Base-by-base conservation (phyloP, 805 yeast species). In the Komagataella pastoris region DNA sequence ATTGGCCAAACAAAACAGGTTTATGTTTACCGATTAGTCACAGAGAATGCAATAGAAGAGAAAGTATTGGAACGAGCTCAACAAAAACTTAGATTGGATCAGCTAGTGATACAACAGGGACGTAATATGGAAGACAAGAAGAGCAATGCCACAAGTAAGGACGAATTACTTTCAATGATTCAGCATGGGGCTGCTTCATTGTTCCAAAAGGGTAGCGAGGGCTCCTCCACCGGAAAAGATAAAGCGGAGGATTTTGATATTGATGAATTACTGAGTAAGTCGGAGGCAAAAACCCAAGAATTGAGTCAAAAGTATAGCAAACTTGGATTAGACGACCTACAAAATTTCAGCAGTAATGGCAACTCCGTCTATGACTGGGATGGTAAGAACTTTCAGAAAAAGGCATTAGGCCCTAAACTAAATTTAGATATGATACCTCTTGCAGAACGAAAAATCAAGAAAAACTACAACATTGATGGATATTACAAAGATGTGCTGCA, bases 121-220 rank as follows among this genome's bases (percentile, higher is more conserved):
- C 71, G 85, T 55, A 50, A 62, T 3, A 44, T 17, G 7, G 65
- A 65, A 46, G 76, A 36, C 74, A 73, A 51, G 71, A 72, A 52
- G 65, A 59, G 17, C 57, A 57, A 47, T 8, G 55, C 59, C 18
- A 58, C 61, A 14, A 68, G 76, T 4, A 86, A 87, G 61, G 97
- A 88, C 59, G 98, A 90, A 61, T 77, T 91, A 59, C 69, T 91
- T 21, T 88, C 85, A 49, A 93, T 93, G 98, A 91, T 91, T 65
- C 98, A 91, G 66, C 96, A 84, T 66, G 99, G 99, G 53, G 99
- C 99, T 1, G 83, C 85, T 63, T 80, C 82, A 47, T 90, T 93
- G 17, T 85, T 93, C 64, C 91, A 86, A 55, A 58, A 61, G 12
- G 47, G 59, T 46, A 5, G 56, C 55, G 40, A 30, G 40, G 40